Percentiles rank a stretch among this genome's conserved stretches.
phyloP scores from a whole-genome alignment of 2,329 filamentous ascomycete species.

The Spiromastix sp. region DNA sequence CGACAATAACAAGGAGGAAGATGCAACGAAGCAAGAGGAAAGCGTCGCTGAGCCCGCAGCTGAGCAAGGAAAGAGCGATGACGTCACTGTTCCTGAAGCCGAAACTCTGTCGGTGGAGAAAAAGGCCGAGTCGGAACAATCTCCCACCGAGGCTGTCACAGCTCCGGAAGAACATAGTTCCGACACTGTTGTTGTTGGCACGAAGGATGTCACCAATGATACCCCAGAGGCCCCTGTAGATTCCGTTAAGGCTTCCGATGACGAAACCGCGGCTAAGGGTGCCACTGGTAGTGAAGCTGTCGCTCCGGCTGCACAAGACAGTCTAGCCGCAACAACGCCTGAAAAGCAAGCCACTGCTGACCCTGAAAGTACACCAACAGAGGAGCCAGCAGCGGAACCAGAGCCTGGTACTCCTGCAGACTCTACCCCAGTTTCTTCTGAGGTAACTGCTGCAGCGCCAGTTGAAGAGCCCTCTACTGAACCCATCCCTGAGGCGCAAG shows the following conservation, averaged over 20 bases:
- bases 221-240: neutral
- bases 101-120: too few relatives aligned
- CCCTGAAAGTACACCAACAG: conserved; percentile 13
- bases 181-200: too few relatives aligned
- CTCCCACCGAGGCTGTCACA: conserved; percentile 9
- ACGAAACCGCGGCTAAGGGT: neutral
- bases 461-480: too few relatives aligned
- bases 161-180: neutral
- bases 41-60: neutral
- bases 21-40: neutral
- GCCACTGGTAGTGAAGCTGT: neutral
- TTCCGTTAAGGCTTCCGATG: neutral
- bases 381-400: conserved; percentile 13
- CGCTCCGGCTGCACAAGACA: neutral
- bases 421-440: too few relatives aligned
- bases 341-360: conserved; percentile 4
- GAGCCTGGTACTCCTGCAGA: too few relatives aligned
- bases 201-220: too few relatives aligned
- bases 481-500: too few relatives aligned
- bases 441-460: too few relatives aligned
- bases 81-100: conserved; percentile 6
- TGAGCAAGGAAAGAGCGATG: conserved; percentile 2
- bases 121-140: neutral
- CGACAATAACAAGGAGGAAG: neutral
- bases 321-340: neutral